phyloP scores from a whole-genome alignment of 2,329 filamentous ascomycete species.

The Penicillium occitanis region DNA sequence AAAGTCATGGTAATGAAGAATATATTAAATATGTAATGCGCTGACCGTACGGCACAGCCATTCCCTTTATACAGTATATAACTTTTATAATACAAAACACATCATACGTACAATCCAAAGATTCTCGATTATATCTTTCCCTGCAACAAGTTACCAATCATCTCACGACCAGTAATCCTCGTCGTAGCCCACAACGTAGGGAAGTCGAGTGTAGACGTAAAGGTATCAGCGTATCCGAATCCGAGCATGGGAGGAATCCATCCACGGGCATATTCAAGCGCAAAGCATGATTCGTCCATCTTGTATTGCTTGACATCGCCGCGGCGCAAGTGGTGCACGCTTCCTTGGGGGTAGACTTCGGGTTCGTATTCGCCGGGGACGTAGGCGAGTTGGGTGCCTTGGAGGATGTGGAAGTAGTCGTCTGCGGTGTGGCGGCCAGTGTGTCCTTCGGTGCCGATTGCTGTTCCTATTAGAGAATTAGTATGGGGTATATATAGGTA shows the following conservation, averaged over 20 bases:
- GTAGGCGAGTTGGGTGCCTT: constrained; percentile 42
- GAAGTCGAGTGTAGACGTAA: constrained; percentile 79
- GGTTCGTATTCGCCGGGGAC: constrained; percentile 40
- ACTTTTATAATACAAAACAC: background rate
- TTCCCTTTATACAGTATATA: background rate
- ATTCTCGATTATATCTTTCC: constrained; percentile 64
- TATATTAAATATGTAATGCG: constrained; percentile 1
- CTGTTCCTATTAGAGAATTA: constrained; percentile 30
- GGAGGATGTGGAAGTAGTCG: constrained; percentile 91
- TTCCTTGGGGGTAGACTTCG: constrained; percentile 40
- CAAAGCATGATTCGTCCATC: constrained; percentile 40
- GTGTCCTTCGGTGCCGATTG: constrained; percentile 78
- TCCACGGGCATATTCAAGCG: constrained; percentile 52
- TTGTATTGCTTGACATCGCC: constrained; percentile 76
- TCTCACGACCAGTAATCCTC: constrained; percentile 70
- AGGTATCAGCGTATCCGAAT: constrained; percentile 81
- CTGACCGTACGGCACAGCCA: background rate
- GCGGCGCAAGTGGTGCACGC: constrained; percentile 43
- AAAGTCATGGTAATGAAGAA: background rate
- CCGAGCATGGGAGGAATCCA: constrained; percentile 94
- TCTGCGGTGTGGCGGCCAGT: constrained; percentile 85
- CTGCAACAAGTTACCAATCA: constrained; percentile 68
- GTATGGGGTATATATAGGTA: background rate
- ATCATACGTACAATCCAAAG: background rate
- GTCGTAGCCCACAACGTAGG: constrained; percentile 81